A percentile compares a stretch with the other conserved stretches of the same genome.
Conservation (phyloP, 768 basidiomycete species). For the Obba rivulosa region DNA sequence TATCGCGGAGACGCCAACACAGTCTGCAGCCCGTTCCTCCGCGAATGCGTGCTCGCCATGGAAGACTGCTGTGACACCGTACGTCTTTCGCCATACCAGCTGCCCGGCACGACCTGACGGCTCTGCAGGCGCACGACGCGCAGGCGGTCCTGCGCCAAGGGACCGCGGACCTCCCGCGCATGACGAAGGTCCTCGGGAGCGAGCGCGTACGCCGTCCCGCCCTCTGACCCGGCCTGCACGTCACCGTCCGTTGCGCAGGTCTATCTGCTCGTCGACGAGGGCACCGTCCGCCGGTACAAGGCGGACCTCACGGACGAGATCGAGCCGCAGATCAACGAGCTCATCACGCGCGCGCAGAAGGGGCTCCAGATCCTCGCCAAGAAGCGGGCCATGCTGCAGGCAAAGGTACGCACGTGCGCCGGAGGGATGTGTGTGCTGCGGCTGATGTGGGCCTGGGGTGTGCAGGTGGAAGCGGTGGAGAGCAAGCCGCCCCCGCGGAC, state of each 20-base stretch:
- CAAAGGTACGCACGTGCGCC: constrained; percentile 43
- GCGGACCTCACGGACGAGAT: constrained; percentile 72
- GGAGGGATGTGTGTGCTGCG: neutral
- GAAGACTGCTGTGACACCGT: constrained; percentile 82
- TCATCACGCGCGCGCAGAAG: constrained; percentile 65
- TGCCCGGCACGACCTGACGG: neutral
- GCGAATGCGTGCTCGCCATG: constrained; percentile 73
- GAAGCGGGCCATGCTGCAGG: constrained; percentile 54
- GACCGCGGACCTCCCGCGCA: constrained; percentile 65
- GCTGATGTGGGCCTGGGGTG: neutral
- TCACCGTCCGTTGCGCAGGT: constrained; percentile 37
- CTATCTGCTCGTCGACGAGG: constrained; percentile 69
- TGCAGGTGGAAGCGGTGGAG: constrained; percentile 51
- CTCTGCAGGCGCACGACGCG: constrained; percentile 54
- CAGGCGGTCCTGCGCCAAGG: constrained; percentile 66
- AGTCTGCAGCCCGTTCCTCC: constrained; percentile 64
- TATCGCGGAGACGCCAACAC: constrained; percentile 60
- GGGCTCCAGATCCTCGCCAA: constrained; percentile 58
- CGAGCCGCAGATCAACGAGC: constrained; percentile 73
- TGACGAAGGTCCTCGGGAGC: constrained; percentile 60
- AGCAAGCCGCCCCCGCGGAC: constrained; percentile 36
- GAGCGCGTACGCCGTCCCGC: constrained; percentile 49
- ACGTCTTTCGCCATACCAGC: constrained; percentile 3
- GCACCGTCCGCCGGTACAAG: constrained; percentile 69
- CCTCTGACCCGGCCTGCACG: neutral